A percentile compares a stretch with the other conserved stretches of the same genome.
Evolutionary conservation across 805 yeast genomes (phyloP).

Genomic region (Cyberlindnera sargentensis): DNA sequence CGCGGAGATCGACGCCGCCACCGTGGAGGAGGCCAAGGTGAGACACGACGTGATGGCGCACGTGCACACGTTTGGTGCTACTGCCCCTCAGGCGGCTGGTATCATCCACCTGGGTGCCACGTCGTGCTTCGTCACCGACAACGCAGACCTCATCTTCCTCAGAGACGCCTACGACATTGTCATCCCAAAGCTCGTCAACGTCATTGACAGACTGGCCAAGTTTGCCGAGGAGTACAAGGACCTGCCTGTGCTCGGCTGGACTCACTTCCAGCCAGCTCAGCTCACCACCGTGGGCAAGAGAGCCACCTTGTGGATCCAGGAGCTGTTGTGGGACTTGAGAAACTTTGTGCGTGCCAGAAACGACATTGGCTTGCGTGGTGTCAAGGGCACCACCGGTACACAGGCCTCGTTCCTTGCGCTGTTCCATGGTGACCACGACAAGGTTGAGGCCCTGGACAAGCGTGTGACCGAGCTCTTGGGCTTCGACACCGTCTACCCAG

Average conservation of each 20-base stretch:
- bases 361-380: constrained; percentile 95
- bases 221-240: constrained; percentile 93
- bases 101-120: constrained; percentile 98
- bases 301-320: constrained; percentile 97
- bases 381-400: constrained; percentile 98
- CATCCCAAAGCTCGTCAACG: constrained; percentile 93
- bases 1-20: constrained; percentile 84
- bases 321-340: constrained; percentile 94
- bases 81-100: constrained; percentile 95
- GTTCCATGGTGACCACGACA: constrained; percentile 95
- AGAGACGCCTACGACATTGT: constrained; percentile 92
- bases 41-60: constrained; percentile 99
- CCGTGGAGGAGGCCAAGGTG: constrained; percentile 92
- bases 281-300: constrained; percentile 98
- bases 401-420: constrained; percentile 94
- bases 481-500: constrained; percentile 92
- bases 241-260: constrained; percentile 96
- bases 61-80: constrained; percentile 89
- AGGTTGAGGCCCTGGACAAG: constrained; percentile 87
- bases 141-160: constrained; percentile 93
- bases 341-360: constrained; percentile 94
- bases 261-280: constrained; percentile 99
- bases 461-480: constrained; percentile 91
- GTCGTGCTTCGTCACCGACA: constrained; percentile 95
- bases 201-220: constrained; percentile 79